Evolutionary conservation across 345 rosid species (phyloP), one percentile per base, ranked within the genome.

Genomic region (Populus euphratica): DNA sequence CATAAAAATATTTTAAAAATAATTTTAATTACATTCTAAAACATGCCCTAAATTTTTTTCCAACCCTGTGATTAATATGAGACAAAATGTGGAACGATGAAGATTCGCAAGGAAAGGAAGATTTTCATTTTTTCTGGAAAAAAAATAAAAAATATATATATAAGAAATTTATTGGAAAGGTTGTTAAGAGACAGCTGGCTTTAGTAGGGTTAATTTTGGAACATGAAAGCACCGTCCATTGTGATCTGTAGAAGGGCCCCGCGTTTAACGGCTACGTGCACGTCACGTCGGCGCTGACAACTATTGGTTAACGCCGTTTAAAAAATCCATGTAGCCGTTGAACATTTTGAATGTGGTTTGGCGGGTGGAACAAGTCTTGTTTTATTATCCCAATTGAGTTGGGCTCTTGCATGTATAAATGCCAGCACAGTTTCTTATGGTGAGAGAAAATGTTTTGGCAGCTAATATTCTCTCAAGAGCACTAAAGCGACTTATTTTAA

Each of bases 171-270:
- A 2, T 29, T 6, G 35, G 20, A 29, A 67, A 10, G 33, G 56
- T 39, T 39, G 76, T 17, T 62, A 72, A 47, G 56, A 69, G 69
- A 79, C 86, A 87, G 90, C 87, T 88, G 87, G 88, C 82, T 73
- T 27, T 17, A 59, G 68, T 38, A 74, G 69, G 71, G 59, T 74
- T 68, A 50, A 76, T 73, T 67, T 50, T 35, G 71, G 75, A 73
- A 82, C 90, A 87, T 85, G 89, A 75, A 85, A 71, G 67, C 91
- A 88, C 89, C 92, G 91, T 81, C 88, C 62, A 27, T 56, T 9
- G 80, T 82, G 89, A 88, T 87, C 89, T 86, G 91, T 83, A 78
- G 59, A 10, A 27, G 76, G 87, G 85, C n/a, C 80, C 89, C 85
- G 61, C 77, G 25, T 76, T 75, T 81, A 88, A 85, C 87, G 88